These are phyloP conservation scores for Ehretia macrophylla DNA, from an alignment of 257 asterid species.

Conservation along the genomic window DNA sequence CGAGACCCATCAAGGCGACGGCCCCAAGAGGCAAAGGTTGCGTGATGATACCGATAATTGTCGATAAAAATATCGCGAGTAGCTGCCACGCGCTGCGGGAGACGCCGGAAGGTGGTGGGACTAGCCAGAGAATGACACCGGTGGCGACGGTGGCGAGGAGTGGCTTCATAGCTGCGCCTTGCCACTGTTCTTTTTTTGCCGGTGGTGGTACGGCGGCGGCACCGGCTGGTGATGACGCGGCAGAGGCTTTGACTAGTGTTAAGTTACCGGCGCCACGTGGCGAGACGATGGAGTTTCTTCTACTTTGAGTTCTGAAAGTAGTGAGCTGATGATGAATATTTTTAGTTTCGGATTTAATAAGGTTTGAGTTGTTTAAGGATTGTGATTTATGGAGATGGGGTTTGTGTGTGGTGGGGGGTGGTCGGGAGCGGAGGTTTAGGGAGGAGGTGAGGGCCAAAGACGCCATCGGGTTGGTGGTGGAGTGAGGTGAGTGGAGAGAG, in stretches of 20 bases:
- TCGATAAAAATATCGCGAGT: slow-evolving; percentile 79
- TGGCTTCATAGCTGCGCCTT: slow-evolving; percentile 82
- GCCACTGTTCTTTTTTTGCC: slow-evolving; percentile 45
- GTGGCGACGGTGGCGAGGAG: slow-evolving; percentile 68
- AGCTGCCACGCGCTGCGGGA: slow-evolving; percentile 78
- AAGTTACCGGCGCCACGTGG: neutral
- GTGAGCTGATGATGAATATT: slow-evolving; percentile 15
- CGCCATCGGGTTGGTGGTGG: slow-evolving; percentile 40
- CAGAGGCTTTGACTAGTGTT: neutral
- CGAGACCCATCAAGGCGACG: slow-evolving; percentile 84
- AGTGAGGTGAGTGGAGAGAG: slow-evolving; percentile 11
- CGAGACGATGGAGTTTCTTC: neutral
- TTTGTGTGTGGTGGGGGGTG: slow-evolving; percentile 18
- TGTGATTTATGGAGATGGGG: slow-evolving; percentile 8
- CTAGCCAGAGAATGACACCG: slow-evolving; percentile 68
- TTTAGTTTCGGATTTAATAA: slow-evolving; percentile 11
- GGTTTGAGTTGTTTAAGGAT: neutral
- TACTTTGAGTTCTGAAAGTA: slow-evolving; percentile 3
- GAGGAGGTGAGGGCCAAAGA: slow-evolving; percentile 50
- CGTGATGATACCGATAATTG: slow-evolving; percentile 85
- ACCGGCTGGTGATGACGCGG: slow-evolving; percentile 26
- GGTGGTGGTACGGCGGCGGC: slow-evolving; percentile 22
- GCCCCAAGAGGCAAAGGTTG: slow-evolving; percentile 96
- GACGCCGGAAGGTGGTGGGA: slow-evolving; percentile 83
- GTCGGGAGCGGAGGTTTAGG: slow-evolving; percentile 50